Percentiles rank a stretch among this genome's conserved stretches.
Conservation (phyloP, 2,329 filamentous ascomycete species). For the Colletotrichum neosansevieriae region DNA sequence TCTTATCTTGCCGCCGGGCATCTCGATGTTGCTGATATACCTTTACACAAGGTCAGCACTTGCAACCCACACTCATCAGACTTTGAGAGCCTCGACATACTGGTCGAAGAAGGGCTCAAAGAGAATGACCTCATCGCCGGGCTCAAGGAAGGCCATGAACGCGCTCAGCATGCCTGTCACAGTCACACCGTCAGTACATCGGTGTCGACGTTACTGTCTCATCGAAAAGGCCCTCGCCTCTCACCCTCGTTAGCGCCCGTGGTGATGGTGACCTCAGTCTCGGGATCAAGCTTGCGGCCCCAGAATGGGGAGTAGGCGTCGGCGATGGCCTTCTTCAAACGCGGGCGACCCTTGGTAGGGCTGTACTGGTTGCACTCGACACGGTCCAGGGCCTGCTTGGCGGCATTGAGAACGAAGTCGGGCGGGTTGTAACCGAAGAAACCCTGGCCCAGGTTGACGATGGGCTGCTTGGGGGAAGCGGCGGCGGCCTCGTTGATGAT, state of each 20-base stretch:
- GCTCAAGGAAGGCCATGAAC: conserved; percentile 97
- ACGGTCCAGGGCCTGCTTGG: conserved; percentile 86
- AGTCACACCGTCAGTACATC: conserved; percentile 1
- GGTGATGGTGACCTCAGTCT: conserved; percentile 94
- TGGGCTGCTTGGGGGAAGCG: conserved; percentile 71
- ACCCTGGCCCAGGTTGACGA: conserved; percentile 74
- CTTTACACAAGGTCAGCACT: conserved; percentile 49
- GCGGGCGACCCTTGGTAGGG: conserved; percentile 91
- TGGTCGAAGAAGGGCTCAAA: conserved; percentile 99
- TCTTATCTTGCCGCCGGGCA: conserved; percentile 94
- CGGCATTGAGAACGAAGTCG: conserved; percentile 88
- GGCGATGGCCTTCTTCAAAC: conserved; percentile 92
- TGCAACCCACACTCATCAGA: background rate
- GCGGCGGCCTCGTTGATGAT: conserved; percentile 76
- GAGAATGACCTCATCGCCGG: conserved; percentile 94
- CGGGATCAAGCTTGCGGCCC: conserved; percentile 83
- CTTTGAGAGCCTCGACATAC: conserved; percentile 55
- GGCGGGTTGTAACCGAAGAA: conserved; percentile 97
- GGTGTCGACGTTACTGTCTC: conserved; percentile 27
- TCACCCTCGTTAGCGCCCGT: conserved; percentile 86
- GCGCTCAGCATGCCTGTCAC: conserved; percentile 85
- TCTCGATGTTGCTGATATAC: conserved; percentile 98
- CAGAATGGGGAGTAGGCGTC: conserved; percentile 93
- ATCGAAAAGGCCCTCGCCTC: conserved; percentile 44
- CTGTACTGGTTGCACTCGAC: conserved; percentile 99